Conservation (phyloP, 129 eudicot species). For the Tagetes erecta region DNA sequence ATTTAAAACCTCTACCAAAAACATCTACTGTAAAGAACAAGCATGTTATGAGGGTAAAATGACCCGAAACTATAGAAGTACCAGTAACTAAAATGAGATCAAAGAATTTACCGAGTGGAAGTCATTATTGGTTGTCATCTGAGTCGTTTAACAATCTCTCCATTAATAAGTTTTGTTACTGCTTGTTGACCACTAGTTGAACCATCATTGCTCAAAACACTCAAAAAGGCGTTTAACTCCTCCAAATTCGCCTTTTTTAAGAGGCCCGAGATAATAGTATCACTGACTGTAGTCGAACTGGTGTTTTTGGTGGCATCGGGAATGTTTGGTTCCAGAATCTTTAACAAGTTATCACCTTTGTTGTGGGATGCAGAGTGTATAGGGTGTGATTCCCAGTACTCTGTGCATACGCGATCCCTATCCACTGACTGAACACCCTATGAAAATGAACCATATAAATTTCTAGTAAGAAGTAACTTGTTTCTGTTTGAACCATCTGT, state of each 20-base stretch:
- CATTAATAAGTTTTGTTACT: conserved; percentile 53
- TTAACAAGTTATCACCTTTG: conserved; percentile 13
- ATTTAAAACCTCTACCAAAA: conserved; percentile 16
- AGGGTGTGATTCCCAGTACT: conserved; percentile 82
- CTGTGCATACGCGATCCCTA: conserved; percentile 45
- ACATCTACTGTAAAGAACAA: conserved; percentile 24
- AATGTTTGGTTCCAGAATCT: conserved; percentile 22
- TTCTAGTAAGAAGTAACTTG: too few species aligned
- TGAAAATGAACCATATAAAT: neutral
- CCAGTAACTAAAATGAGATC: conserved; percentile 33
- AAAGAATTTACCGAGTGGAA: conserved; percentile 45
- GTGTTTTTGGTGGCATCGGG: conserved; percentile 28
- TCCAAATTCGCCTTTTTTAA: conserved; percentile 72
- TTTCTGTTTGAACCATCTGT: too few species aligned
- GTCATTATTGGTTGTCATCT: conserved; percentile 38
- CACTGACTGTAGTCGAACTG: conserved; percentile 33
- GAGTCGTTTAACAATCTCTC: conserved; percentile 59
- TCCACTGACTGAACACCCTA: conserved; percentile 76
- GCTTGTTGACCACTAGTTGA: conserved; percentile 36
- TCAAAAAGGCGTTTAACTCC: conserved; percentile 57
- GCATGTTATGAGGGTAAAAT: conserved; percentile 15
- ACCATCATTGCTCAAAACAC: conserved; percentile 43
- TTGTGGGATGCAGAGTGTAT: conserved; percentile 41
- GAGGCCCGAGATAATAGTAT: conserved; percentile 49
- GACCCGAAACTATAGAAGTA: conserved; percentile 8